A percentile compares a stretch with the other conserved stretches of the same genome.
These are phyloP conservation scores for Suillus luteus DNA, from an alignment of 768 basidiomycete species.

Conservation along the genomic window DNA sequence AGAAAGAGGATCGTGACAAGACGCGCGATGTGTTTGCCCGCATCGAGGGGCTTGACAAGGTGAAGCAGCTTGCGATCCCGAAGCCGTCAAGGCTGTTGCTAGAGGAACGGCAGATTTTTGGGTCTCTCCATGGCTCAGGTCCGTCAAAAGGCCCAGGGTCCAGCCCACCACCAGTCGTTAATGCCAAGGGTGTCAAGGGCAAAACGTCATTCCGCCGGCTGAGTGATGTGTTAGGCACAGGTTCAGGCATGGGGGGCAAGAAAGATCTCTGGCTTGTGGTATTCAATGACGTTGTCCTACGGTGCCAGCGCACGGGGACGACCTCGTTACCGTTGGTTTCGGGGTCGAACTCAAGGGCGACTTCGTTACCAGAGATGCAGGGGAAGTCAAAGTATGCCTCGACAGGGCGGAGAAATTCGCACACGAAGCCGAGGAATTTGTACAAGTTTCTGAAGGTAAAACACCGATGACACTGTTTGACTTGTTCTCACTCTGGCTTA, in stretches of 20 bases:
- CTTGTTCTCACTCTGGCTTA: slow-evolving; percentile 29
- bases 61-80: slow-evolving; percentile 87
- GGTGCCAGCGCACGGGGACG: slow-evolving; percentile 88
- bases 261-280: slow-evolving; percentile 93
- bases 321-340: slow-evolving; percentile 81
- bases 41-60: slow-evolving; percentile 94
- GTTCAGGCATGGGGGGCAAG: slow-evolving; percentile 61
- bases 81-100: slow-evolving; percentile 88
- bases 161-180: slow-evolving; percentile 39
- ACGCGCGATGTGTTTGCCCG: slow-evolving; percentile 94
- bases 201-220: slow-evolving; percentile 88
- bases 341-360: slow-evolving; percentile 65
- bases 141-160: slow-evolving; percentile 30
- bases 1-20: slow-evolving; percentile 93
- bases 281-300: slow-evolving; percentile 93
- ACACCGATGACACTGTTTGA: not conserved
- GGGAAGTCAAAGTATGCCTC: slow-evolving; percentile 86
- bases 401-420: slow-evolving; percentile 70
- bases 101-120: slow-evolving; percentile 65
- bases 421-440: slow-evolving; percentile 85
- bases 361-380: slow-evolving; percentile 80
- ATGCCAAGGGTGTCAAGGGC: slow-evolving; percentile 64
- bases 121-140: slow-evolving; percentile 18
- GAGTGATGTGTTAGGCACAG: slow-evolving; percentile 79
- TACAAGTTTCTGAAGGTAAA: slow-evolving; percentile 89